Percentiles rank a stretch among this genome's conserved stretches.
Conservation (phyloP, 768 basidiomycete species). For the Trametes elegans region DNA sequence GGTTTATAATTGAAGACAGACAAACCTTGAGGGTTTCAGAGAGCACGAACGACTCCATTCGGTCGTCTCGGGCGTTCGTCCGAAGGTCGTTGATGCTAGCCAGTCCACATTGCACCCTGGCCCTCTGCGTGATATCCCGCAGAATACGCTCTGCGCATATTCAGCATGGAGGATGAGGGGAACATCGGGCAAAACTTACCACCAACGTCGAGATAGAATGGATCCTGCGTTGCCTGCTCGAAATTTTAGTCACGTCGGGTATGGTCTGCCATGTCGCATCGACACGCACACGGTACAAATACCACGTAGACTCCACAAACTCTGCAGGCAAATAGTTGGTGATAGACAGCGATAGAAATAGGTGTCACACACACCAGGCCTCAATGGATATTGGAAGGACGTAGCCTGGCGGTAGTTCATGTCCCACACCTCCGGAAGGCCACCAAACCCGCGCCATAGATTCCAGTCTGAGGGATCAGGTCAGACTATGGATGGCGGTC, state of each 20-base stretch:
- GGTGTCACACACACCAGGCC: constrained; percentile 53
- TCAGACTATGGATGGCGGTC: constrained; percentile 1
- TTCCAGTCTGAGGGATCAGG: constrained; percentile 69
- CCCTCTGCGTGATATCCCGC: constrained; percentile 66
- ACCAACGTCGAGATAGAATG: constrained; percentile 90
- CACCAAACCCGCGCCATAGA: constrained; percentile 83
- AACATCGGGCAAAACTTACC: constrained; percentile 3
- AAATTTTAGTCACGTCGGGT: constrained; percentile 1
- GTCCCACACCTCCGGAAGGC: constrained; percentile 91
- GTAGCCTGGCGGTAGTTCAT: constrained; percentile 70
- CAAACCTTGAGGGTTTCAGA: constrained; percentile 88
- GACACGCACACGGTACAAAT: constrained; percentile 74
- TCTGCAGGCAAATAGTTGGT: constrained; percentile 42
- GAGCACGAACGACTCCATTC: constrained; percentile 97
- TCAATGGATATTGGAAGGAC: constrained; percentile 74
- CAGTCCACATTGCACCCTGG: constrained; percentile 86
- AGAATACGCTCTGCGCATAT: constrained; percentile 66
- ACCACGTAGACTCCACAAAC: constrained; percentile 96
- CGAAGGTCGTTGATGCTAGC: constrained; percentile 79
- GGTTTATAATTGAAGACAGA: neutral
- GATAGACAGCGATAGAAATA: neutral
- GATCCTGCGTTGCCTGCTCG: constrained; percentile 83
- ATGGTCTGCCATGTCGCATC: neutral
- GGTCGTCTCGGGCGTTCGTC: constrained; percentile 76
- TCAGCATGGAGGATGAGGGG: neutral